A percentile compares a stretch with the other conserved stretches of the same genome.
Evolutionary conservation across 768 basidiomycete genomes (phyloP).

Genomic region (Trametes sanguinea): DNA sequence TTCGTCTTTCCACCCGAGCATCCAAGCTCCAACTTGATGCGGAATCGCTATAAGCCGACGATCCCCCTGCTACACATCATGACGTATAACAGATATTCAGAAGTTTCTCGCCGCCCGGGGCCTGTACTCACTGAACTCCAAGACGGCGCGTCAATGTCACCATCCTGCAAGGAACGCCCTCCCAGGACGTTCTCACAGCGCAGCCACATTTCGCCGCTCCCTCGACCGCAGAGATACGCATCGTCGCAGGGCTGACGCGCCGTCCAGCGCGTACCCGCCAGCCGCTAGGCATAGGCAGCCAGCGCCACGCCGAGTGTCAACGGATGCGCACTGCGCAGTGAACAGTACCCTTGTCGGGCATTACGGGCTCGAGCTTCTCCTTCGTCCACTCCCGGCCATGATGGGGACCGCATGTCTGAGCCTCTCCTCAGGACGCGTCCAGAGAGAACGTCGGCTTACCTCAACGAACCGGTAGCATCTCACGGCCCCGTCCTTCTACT

Average conservation of each 20-base stretch:
- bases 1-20: neutral
- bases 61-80: conserved; percentile 5
- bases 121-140: conserved; percentile 7
- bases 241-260: too few relatives aligned
- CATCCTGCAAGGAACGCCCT: neutral
- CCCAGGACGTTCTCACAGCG: conserved; percentile 8
- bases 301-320: too few relatives aligned
- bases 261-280: too few relatives aligned
- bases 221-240: neutral
- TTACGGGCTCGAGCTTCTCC: neutral
- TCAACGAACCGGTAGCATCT: neutral
- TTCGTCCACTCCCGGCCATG: neutral
- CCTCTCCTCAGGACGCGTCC: neutral
- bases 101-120: neutral
- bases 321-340: neutral
- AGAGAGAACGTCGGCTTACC: neutral
- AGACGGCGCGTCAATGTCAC: neutral
- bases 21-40: neutral
- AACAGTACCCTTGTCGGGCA: neutral
- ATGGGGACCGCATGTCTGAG: neutral
- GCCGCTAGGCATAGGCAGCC: too few relatives aligned
- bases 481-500: neutral
- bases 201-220: conserved; percentile 18
- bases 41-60: conserved; percentile 4
- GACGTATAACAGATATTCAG: conserved; percentile 4